phyloP scores from a whole-genome alignment of 805 yeast species.

The Saccharomycopsis fibuligera region DNA sequence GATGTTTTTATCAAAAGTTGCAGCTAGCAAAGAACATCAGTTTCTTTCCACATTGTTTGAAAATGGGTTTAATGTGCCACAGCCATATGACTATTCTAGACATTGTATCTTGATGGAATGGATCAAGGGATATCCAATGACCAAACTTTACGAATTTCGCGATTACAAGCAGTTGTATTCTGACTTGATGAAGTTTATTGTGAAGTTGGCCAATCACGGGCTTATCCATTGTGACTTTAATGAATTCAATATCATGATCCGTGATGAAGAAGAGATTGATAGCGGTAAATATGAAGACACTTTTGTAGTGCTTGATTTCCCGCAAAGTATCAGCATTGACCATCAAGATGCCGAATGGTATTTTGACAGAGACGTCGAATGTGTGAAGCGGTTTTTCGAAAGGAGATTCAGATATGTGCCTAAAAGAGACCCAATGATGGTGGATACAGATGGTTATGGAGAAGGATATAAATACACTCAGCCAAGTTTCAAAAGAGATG shows the following conservation, averaged over 20 bases:
- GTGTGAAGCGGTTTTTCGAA: constrained; percentile 77
- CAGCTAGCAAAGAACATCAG: constrained; percentile 88
- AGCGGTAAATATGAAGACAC: constrained; percentile 48
- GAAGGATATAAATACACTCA: constrained; percentile 70
- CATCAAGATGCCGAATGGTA: constrained; percentile 84
- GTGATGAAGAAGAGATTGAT: constrained; percentile 45
- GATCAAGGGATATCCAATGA: constrained; percentile 86
- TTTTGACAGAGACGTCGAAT: constrained; percentile 89
- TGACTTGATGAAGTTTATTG: constrained; percentile 81
- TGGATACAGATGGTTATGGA: constrained; percentile 75
- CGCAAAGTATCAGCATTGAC: constrained; percentile 92
- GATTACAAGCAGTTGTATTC: constrained; percentile 70
- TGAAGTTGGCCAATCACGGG: constrained; percentile 78
- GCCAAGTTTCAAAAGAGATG: constrained; percentile 77
- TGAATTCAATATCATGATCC: constrained; percentile 89
- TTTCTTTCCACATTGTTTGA: constrained; percentile 72
- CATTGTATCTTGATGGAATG: constrained; percentile 92
- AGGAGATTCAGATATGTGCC: constrained; percentile 75
- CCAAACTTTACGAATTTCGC: constrained; percentile 64
- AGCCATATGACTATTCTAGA: constrained; percentile 81
- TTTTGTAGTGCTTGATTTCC: constrained; percentile 93
- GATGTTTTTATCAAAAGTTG: constrained; percentile 86
- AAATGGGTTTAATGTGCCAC: constrained; percentile 81
- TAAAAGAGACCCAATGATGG: constrained; percentile 56
- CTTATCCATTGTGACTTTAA: constrained; percentile 96